These are phyloP conservation scores for Penicillium nordicum DNA, from an alignment of 2,329 filamentous ascomycete species.

Conservation along the genomic window DNA sequence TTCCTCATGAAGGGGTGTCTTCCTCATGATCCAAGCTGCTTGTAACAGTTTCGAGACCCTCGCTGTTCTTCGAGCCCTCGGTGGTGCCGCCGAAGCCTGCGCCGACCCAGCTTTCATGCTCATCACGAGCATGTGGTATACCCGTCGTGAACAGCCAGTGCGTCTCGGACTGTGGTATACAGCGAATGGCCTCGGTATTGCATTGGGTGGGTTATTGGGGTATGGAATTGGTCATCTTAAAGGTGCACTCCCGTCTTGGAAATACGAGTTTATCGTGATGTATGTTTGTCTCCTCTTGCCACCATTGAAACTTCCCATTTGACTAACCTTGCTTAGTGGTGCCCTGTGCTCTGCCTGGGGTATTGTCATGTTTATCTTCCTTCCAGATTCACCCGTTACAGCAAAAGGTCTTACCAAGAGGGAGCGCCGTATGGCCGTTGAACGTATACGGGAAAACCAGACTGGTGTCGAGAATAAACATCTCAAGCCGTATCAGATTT, in stretches of 20 bases:
- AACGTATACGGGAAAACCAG: constrained; percentile 55
- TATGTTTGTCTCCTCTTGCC: constrained; percentile 12
- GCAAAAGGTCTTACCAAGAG: constrained; percentile 50
- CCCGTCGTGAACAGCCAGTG: constrained; percentile 59
- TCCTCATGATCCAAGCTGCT: constrained; percentile 53
- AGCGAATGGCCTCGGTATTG: constrained; percentile 58
- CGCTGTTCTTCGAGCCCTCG: constrained; percentile 55
- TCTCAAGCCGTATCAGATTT: constrained; percentile 54
- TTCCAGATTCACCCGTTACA: constrained; percentile 58
- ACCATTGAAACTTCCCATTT: background rate
- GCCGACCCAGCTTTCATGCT: constrained; percentile 61
- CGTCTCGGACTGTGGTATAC: constrained; percentile 60
- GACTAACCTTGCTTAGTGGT: constrained; percentile 27
- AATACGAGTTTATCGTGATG: constrained; percentile 67
- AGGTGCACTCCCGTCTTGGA: constrained; percentile 58
- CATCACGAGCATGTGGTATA: constrained; percentile 65
- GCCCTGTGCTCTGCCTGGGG: constrained; percentile 59
- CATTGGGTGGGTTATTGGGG: constrained; percentile 55
- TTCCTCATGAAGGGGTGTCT: constrained; percentile 38
- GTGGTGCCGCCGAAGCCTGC: constrained; percentile 56
- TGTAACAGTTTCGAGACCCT: constrained; percentile 55
- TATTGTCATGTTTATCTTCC: constrained; percentile 54
- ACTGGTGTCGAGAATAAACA: constrained; percentile 58
- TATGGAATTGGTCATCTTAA: constrained; percentile 61
- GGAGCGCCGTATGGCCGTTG: constrained; percentile 55